Conservation (phyloP, 2,329 filamentous ascomycete species). For the Huntiella savannae region DNA sequence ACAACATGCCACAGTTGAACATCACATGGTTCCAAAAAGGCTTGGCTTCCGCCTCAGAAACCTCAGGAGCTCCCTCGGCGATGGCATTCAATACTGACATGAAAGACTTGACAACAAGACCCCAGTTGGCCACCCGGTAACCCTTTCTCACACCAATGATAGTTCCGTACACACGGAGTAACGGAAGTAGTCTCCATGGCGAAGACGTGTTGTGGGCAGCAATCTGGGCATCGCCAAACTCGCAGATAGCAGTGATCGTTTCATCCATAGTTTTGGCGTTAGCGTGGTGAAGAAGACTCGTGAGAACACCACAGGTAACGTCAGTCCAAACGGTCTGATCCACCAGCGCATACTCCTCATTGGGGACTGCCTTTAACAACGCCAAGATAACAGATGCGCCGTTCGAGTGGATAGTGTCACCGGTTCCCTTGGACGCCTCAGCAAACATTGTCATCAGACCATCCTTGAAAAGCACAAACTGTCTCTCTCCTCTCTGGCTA, state of each 20-base stretch:
- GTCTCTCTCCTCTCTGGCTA: constrained; percentile 30
- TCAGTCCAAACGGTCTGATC: constrained; percentile 36
- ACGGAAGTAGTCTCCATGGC: constrained; percentile 20
- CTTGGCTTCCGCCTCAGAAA: constrained; percentile 20
- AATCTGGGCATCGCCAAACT: constrained; percentile 23
- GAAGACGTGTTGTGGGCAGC: constrained; percentile 13
- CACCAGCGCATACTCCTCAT: constrained; percentile 28
- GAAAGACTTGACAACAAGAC: constrained; percentile 36
- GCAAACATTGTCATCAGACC: constrained; percentile 85
- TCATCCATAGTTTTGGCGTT: constrained; percentile 53
- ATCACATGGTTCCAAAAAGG: constrained; percentile 39
- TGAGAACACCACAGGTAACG: constrained; percentile 56
- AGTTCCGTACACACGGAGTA: constrained; percentile 44
- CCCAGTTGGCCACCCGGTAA: constrained; percentile 55
- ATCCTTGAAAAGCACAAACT: constrained; percentile 55
- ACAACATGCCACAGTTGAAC: constrained; percentile 42
- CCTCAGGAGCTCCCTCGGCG: constrained; percentile 21
- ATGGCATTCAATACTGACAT: constrained; percentile 31
- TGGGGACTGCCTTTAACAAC: constrained; percentile 31
- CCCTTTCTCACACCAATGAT: constrained; percentile 68
- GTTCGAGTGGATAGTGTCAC: constrained; percentile 39
- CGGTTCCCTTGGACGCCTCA: constrained; percentile 53
- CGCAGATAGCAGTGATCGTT: constrained; percentile 42
- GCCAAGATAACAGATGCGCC: constrained; percentile 33
- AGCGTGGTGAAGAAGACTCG: constrained; percentile 68